A percentile compares a stretch with the other conserved stretches of the same genome.
Evolutionary conservation across 192 early-diverging fungal genomes (phyloP).

Genomic region (Jimgerdemannia flammicorona): DNA sequence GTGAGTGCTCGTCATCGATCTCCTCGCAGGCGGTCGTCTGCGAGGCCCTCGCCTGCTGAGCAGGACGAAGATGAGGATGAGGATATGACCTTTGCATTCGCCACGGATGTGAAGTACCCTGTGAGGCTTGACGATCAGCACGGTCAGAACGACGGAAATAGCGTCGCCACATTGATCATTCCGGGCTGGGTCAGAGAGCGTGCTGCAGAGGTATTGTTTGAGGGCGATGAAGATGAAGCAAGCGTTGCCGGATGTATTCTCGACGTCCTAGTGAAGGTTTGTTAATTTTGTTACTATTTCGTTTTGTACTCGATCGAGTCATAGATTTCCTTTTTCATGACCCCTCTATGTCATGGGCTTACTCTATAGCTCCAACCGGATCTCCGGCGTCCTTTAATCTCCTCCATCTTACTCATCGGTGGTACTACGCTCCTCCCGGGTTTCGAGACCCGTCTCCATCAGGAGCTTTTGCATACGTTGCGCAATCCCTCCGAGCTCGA

Average conservation of each 20-base stretch:
- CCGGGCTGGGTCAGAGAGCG: slow-evolving; percentile 88
- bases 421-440: slow-evolving; percentile 75
- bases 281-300: background rate
- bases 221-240: slow-evolving; percentile 65
- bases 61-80: slow-evolving; percentile 38
- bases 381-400: slow-evolving; percentile 60
- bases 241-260: slow-evolving; percentile 54
- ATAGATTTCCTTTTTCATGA: slow-evolving; percentile 1
- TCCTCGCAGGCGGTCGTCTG: slow-evolving; percentile 30
- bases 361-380: slow-evolving; percentile 60
- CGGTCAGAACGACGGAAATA: slow-evolving; percentile 15
- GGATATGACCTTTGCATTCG: slow-evolving; percentile 29
- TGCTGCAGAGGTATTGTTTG: slow-evolving; percentile 74
- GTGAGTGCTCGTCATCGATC: slow-evolving; percentile 18
- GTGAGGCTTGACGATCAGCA: slow-evolving; percentile 16
- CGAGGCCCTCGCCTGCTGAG: slow-evolving; percentile 12
- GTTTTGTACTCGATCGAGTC: background rate
- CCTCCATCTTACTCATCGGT: slow-evolving; percentile 69
- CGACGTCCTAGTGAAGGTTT: slow-evolving; percentile 48
- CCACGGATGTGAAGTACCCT: slow-evolving; percentile 46
- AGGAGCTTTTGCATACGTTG: slow-evolving; percentile 56
- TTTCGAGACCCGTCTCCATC: slow-evolving; percentile 54
- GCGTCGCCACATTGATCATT: slow-evolving; percentile 46
- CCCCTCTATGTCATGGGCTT: background rate
- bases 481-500: slow-evolving; percentile 28